Conservation (phyloP, 2,329 filamentous ascomycete species). For the Paradendryphiella salina region DNA sequence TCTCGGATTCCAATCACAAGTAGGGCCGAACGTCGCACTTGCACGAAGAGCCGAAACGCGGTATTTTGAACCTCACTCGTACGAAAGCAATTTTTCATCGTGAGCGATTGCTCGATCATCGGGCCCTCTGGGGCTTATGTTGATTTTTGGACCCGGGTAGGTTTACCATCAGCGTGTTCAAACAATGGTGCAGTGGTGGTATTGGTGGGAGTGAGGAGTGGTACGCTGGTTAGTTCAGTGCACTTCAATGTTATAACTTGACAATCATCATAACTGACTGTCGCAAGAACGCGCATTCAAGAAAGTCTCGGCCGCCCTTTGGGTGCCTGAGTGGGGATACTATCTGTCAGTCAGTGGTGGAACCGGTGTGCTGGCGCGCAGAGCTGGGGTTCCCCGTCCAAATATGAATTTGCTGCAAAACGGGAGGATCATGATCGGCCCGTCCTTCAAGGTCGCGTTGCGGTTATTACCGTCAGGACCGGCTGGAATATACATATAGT, state of each 20-base stretch:
- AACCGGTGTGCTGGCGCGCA: conserved; percentile 10
- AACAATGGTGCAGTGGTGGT: conserved; percentile 41
- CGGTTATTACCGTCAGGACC: conserved; percentile 1
- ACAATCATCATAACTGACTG: neutral
- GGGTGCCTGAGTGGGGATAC: conserved; percentile 1
- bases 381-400: conserved; percentile 18
- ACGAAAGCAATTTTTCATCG: neutral
- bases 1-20: neutral
- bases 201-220: conserved; percentile 35
- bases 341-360: neutral
- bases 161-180: conserved; percentile 31
- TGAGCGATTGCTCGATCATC: neutral
- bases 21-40: conserved; percentile 2
- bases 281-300: neutral
- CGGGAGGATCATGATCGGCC: conserved; percentile 29
- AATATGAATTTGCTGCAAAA: conserved; percentile 18
- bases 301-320: conserved; percentile 3
- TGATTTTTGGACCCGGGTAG: neutral
- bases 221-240: conserved; percentile 16
- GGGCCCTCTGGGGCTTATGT: neutral
- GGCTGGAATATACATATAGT: neutral
- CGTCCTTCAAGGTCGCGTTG: conserved; percentile 8
- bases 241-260: conserved; percentile 1
- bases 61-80: neutral
- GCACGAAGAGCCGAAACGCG: conserved; percentile 3